Evolutionary conservation across 2,329 filamentous ascomycete species (phyloP).

Genomic region (Ophiocordyceps polyrhachis-furcata): DNA sequence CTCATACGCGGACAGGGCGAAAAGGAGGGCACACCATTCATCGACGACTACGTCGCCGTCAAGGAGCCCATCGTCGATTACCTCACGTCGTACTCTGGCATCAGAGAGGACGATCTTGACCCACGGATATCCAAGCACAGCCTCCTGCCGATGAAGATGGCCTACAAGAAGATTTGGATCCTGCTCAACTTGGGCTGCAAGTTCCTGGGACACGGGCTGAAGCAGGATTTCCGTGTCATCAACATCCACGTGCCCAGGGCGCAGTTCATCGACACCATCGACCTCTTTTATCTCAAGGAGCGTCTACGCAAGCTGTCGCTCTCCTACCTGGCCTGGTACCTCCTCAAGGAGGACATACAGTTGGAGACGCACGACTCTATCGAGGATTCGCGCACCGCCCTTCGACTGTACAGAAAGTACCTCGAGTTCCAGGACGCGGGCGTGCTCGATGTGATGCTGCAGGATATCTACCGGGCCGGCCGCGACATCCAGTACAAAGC

Average conservation of each 20-base stretch:
- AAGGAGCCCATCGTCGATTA: conserved; percentile 89
- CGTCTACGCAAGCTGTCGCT: conserved; percentile 76
- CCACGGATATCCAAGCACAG: conserved; percentile 61
- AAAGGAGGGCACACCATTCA: conserved; percentile 69
- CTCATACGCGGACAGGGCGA: conserved; percentile 67
- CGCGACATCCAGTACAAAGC: conserved; percentile 31
- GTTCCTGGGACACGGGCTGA: conserved; percentile 84
- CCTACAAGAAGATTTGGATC: conserved; percentile 97
- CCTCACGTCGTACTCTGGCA: conserved; percentile 83
- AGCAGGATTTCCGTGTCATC: conserved; percentile 92
- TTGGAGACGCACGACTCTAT: conserved; percentile 85
- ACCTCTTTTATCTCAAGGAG: conserved; percentile 68
- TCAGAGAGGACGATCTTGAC: conserved; percentile 71
- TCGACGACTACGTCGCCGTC: conserved; percentile 92
- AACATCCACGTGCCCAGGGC: conserved; percentile 86
- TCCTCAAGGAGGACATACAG: conserved; percentile 90
- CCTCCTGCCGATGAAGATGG: conserved; percentile 70
- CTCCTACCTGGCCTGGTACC: conserved; percentile 76
- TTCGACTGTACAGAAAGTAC: conserved; percentile 79
- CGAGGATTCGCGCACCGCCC: conserved; percentile 79
- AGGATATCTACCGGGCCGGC: conserved; percentile 56
- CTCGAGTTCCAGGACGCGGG: conserved; percentile 77
- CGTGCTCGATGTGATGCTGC: conserved; percentile 62
- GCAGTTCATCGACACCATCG: conserved; percentile 88
- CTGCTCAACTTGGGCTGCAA: conserved; percentile 84